Evolutionary conservation across 176 grass and related monocot species (phyloP), one percentile per base, ranked within the genome.

Genomic region (Phragmites australis): DNA sequence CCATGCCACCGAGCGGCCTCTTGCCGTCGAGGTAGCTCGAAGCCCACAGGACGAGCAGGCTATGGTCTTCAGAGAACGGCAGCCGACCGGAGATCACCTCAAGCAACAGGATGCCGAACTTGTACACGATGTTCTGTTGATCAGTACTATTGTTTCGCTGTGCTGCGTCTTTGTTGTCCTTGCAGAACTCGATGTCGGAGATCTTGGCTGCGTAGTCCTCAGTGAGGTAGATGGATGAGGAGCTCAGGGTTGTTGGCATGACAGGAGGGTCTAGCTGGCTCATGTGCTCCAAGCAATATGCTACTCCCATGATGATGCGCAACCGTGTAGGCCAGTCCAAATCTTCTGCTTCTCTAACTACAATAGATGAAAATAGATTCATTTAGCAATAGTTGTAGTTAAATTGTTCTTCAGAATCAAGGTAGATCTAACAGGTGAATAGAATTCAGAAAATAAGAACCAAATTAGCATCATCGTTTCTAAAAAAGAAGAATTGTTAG

Each of bases 181-280:
- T 86, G 70, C 82, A 66, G 45, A 97, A 63, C 23, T 74, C 78
- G 32, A 89, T 43, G 78, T 97, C 91, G 1, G 89, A 86, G 75
- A 97, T 74, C 87, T 94, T 97, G 77, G 94, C 89, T 2, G 94
- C 91, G 56, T 97, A 90, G 67, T 97, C 94, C 59, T 97, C 89
- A 16, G 94, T 93, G 23, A 97, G 87, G 75, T 88, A 92, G 64
- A 97, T 90, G 37, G 83, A 90, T 5, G 83, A 92, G 3, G 94
- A 94, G 79, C 86, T 94, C 56, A 97, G 83, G n/a, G 49, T 68
- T 40, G 52, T 75, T 68, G 88, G 84, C n/a, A 39, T 42, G 16
- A 73, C 40, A 32, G 87, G 87, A 26, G 84, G 89, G 37, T 87
- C 66, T 14, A 90, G 82, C 21, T 86, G 87, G 59, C 66, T 76